Base-by-base conservation (phyloP, 192 early-diverging fungal genomes). In the Coemansia sp. region DNA sequence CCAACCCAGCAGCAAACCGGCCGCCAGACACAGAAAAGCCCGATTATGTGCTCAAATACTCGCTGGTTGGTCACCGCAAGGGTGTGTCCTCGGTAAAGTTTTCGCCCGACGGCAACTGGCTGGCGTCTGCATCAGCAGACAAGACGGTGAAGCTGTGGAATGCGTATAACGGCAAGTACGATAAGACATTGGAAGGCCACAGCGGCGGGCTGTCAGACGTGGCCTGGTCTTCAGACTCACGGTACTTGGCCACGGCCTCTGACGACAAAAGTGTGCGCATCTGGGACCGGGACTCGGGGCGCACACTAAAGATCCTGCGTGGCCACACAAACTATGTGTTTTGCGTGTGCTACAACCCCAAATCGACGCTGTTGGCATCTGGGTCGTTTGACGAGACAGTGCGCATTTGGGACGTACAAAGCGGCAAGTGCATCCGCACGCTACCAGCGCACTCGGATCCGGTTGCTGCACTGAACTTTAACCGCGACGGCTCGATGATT, bases 251-350 rank as follows among this genome's bases (percentile, higher is more conserved):
- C 43, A 93, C 95, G 3, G 95, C 87, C 6, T 93, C 92, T 2
- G 97, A 99, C 79, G 97, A 99, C 81, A 92, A 87, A 57, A 95
- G 91, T 0, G 88, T 99, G 47, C 87, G 92, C 19, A 91, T 99
- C 56, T 99, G 95, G 95, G 86, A 86, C 48, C 69, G 93, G 25
- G 84, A 85, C 32, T 83, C 86, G 82, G 77, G 89, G 16, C 80
- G 83, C 28, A 83, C 91, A 8, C 81, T 90, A 4, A 88, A 89
- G 59, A 81, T 89, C 2, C 71, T 99, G 47, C 85, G 84, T 40
- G 97, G 97, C 6, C 97, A 99, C 71, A 90, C 92, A 4, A 90
- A 97, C 79, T 97, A 92, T 64, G 97, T 99, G 21, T 99, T 97
- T 69, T 95, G 93, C 66, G 95, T 98, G 18, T 93, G 95, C 77